phyloP scores from a whole-genome alignment of 176 grass and related monocot species.

The Olyra latifolia region DNA sequence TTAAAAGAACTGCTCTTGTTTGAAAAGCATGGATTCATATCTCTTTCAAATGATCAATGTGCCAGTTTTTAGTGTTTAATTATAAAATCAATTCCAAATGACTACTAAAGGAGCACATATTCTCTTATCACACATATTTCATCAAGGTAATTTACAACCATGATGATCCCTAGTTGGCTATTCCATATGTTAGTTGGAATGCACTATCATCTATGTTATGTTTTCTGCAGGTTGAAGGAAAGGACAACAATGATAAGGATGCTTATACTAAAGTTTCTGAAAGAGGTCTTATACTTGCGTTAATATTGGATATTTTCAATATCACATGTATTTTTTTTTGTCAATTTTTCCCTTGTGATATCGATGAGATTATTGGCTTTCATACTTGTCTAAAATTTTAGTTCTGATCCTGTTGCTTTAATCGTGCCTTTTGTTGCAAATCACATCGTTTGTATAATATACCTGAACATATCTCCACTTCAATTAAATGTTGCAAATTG shows the following conservation, averaged over 20 bases:
- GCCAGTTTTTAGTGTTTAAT: not conserved
- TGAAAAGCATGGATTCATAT: not conserved
- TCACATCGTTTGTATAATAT: not conserved
- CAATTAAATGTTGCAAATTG: not conserved
- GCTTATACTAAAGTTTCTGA: slow-evolving; percentile 26
- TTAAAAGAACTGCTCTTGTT: not conserved
- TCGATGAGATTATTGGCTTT: not conserved
- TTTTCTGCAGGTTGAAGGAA: slow-evolving; percentile 49
- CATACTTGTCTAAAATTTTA: not conserved
- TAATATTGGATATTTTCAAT: slow-evolving; percentile 33
- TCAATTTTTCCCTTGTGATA: not conserved
- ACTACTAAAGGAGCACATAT: not conserved
- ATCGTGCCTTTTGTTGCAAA: slow-evolving; percentile 8
- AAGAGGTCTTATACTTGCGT: slow-evolving; percentile 31
- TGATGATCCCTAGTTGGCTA: not conserved
- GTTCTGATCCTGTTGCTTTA: slow-evolving; percentile 17
- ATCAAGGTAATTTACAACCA: not conserved
- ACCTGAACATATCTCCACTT: not conserved
- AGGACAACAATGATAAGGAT: slow-evolving; percentile 1
- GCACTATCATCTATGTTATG: slow-evolving; percentile 15
- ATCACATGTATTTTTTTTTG: not conserved
- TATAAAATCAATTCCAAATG: not conserved
- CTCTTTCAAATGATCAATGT: slow-evolving; percentile 7
- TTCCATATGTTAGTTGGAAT: slow-evolving; percentile 21
- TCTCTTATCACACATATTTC: not conserved